phyloP scores from a whole-genome alignment of 176 grass and related monocot species.

The Ananas comosus region DNA sequence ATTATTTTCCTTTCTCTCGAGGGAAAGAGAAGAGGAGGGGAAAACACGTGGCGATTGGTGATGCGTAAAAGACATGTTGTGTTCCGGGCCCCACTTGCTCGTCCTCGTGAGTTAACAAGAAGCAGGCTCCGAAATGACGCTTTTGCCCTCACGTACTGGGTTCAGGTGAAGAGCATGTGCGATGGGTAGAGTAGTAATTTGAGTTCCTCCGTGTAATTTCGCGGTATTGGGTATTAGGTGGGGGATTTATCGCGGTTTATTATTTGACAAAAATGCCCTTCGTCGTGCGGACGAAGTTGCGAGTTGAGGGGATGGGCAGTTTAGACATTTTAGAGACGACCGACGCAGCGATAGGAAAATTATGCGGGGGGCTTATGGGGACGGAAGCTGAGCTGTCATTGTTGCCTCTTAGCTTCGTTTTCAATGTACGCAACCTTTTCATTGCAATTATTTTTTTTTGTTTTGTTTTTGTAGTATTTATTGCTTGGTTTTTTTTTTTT shows the following conservation, averaged over 20 bases:
- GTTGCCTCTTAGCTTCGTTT: background rate
- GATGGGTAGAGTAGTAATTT: background rate
- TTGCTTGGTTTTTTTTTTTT: too few relatives aligned
- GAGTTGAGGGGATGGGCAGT: background rate
- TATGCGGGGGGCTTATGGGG: background rate
- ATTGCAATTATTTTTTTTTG: background rate
- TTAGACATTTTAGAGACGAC: background rate
- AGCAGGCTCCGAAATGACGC: background rate
- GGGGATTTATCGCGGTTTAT: too few relatives aligned
- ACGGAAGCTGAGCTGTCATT: background rate
- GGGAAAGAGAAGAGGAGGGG: background rate
- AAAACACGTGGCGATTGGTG: background rate
- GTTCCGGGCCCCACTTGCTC: background rate
- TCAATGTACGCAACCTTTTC: too few relatives aligned
- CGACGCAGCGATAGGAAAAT: too few relatives aligned
- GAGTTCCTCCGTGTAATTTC: background rate
- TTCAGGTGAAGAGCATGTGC: too few relatives aligned
- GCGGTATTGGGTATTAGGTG: background rate
- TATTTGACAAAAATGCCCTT: background rate
- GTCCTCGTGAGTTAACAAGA: background rate
- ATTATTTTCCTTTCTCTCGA: background rate
- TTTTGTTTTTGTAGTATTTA: background rate
- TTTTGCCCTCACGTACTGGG: background rate
- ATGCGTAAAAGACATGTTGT: constrained; percentile 3
- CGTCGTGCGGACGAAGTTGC: background rate